Evolutionary conservation across 805 yeast species (phyloP), one percentile per base, ranked within the genome.

Genomic region (Yamadazyma nakazawae): DNA sequence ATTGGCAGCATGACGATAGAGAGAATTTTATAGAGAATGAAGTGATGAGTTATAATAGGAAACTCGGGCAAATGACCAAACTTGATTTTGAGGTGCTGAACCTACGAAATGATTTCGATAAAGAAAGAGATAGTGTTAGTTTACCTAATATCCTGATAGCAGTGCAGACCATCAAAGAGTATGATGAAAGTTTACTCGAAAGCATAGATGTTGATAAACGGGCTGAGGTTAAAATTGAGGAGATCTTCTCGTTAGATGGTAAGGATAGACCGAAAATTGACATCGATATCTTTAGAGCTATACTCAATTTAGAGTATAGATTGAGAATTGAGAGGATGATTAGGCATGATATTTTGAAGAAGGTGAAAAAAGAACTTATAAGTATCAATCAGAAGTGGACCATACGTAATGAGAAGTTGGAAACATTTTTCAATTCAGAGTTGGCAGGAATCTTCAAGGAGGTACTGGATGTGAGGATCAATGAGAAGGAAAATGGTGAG

Each of bases 311-410:
- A 12, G 76, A 72, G 48, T 65, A 55, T 44, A 48, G 64, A 31
- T 52, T 63, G 37, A 59, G 74, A 21, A 53, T 68, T 46, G 54
- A 62, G 45, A 51, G 59, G 44, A 61, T 66, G 54, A 57, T 71
- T 40, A 64, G 67, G 46, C 61, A 67, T 49, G 76, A 70, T 46
- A 54, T 68, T 2, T 55, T 70, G 43, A 55, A 58, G 12, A 56
- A 58, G 41, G 59, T 68, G 28, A 68, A 66, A 45, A 56, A 60
- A 41, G 68, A 64, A 36, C 54, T 70, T 25, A 47, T 53, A 1
- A 53, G 60, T 14, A 60, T 64, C 30, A 68, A 67, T 45, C 57
- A 53, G 42, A 64, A 63, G 48, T 72, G 76, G 76, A 59, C 58
- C 13, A 40, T 56, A 10, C 54, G 74, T 38, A 72, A 68, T 49